phyloP scores from a whole-genome alignment of 2,329 filamentous ascomycete genomes.

The Chaetomiaceae sp. region DNA sequence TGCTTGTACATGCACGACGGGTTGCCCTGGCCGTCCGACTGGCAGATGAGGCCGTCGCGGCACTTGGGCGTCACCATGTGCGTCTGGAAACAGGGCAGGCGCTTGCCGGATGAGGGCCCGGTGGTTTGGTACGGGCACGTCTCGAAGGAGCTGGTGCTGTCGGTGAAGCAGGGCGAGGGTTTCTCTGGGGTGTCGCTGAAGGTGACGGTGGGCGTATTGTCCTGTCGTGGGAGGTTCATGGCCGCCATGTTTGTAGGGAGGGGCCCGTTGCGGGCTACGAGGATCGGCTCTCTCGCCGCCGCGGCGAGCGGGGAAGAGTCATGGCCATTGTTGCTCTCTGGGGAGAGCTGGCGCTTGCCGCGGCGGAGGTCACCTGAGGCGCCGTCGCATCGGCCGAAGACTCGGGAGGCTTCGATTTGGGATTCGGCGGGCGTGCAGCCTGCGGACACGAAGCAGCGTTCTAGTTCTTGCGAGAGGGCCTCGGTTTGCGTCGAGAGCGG shows the following conservation, averaged over 20 bases:
- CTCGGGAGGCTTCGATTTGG: slow-evolving; percentile 32
- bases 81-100: slow-evolving; percentile 39
- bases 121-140: slow-evolving; percentile 40
- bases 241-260: slow-evolving; percentile 2
- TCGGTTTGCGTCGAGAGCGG: slow-evolving; percentile 27
- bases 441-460: slow-evolving; percentile 35
- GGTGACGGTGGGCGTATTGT: not conserved
- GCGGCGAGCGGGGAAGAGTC: not conserved
- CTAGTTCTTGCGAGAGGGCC: slow-evolving; percentile 32
- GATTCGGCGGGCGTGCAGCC: slow-evolving; percentile 37
- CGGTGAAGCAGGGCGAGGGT: slow-evolving; percentile 32
- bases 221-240: slow-evolving; percentile 15
- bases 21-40: slow-evolving; percentile 36
- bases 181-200: too few species aligned
- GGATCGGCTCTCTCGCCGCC: slow-evolving; percentile 1
- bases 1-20: slow-evolving; percentile 42
- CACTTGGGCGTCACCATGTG: slow-evolving; percentile 37
- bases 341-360: slow-evolving; percentile 10
- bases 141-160: slow-evolving; percentile 33
- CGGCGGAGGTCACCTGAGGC: slow-evolving; percentile 24
- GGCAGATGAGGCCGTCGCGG: slow-evolving; percentile 43
- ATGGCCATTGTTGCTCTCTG: not conserved
- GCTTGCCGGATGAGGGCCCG: slow-evolving; percentile 31
- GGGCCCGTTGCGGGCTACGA: slow-evolving; percentile 6
- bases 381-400: slow-evolving; percentile 33